These are phyloP conservation scores for Monilinia vaccinii-corymbosi DNA, from an alignment of 2,329 filamentous ascomycete species.

Conservation along the genomic window DNA sequence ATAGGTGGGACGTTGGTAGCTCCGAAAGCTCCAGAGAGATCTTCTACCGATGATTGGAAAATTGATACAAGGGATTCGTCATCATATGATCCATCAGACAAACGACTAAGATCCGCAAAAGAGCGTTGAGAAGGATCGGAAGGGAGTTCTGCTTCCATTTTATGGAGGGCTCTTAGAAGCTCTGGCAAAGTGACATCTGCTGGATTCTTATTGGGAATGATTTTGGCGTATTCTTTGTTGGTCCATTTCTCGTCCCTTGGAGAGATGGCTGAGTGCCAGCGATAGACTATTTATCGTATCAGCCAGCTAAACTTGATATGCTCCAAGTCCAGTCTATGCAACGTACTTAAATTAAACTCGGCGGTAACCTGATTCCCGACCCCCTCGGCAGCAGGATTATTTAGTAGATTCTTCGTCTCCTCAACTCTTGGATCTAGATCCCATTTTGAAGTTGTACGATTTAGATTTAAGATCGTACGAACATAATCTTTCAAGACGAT, in stretches of 20 bases:
- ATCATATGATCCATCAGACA: conserved; percentile 56
- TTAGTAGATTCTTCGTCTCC: conserved; percentile 45
- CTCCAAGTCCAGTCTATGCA: background rate
- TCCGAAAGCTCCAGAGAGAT: conserved; percentile 42
- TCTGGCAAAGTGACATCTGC: conserved; percentile 47
- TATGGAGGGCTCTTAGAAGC: conserved; percentile 52
- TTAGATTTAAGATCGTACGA: conserved; percentile 43
- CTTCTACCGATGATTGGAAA: conserved; percentile 44
- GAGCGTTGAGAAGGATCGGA: conserved; percentile 59
- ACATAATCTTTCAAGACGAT: conserved; percentile 72
- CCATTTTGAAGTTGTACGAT: conserved; percentile 8
- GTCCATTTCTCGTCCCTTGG: conserved; percentile 67
- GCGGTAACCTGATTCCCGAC: conserved; percentile 75
- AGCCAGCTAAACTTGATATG: background rate
- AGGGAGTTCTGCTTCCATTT: conserved; percentile 52
- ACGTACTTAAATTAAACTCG: conserved; percentile 65
- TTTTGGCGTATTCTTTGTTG: conserved; percentile 38
- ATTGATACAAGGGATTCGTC: conserved; percentile 71
- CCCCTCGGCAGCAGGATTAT: conserved; percentile 35
- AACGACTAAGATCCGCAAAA: conserved; percentile 58
- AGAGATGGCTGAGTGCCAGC: conserved; percentile 73
- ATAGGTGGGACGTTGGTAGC: conserved; percentile 39
- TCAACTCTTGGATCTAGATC: conserved; percentile 64
- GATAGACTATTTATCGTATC: conserved; percentile 38
- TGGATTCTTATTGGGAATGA: conserved; percentile 47